Conservation (phyloP, 257 asterid genomes). For the Scutellaria baicalensis region DNA sequence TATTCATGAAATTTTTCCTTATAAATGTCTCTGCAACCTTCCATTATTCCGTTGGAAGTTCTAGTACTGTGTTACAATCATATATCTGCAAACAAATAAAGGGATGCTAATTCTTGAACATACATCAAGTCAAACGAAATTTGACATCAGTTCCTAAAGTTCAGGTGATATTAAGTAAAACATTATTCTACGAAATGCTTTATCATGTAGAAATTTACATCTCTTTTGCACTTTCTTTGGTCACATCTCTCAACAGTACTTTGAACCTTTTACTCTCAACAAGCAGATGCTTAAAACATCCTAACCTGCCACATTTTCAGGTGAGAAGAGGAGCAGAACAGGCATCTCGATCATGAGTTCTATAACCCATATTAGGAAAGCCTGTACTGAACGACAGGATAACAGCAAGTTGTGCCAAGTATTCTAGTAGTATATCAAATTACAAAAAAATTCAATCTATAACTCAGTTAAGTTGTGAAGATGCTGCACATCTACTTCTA, state of each 20-base stretch:
- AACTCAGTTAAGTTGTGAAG: background rate
- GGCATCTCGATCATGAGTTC: background rate
- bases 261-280: background rate
- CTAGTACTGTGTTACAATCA: too few species aligned
- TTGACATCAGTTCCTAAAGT: background rate
- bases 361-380: background rate
- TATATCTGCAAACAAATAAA: too few species aligned
- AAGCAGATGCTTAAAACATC: background rate
- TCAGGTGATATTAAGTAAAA: background rate
- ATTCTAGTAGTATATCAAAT: background rate
- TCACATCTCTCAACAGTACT: background rate
- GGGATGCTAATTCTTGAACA: too few species aligned
- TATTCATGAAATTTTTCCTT: too few species aligned
- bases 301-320: background rate
- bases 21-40: too few species aligned
- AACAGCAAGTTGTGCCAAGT: background rate
- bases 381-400: background rate
- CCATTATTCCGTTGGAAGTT: too few species aligned
- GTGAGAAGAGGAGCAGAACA: background rate
- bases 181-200: background rate
- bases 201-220: too few species aligned
- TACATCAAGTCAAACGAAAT: background rate
- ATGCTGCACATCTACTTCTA: background rate
- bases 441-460: background rate
- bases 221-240: background rate